Evolutionary conservation across 495 filamentous ascomycete genomes (phyloP).

Genomic region (Aspergillus nanangensis): DNA sequence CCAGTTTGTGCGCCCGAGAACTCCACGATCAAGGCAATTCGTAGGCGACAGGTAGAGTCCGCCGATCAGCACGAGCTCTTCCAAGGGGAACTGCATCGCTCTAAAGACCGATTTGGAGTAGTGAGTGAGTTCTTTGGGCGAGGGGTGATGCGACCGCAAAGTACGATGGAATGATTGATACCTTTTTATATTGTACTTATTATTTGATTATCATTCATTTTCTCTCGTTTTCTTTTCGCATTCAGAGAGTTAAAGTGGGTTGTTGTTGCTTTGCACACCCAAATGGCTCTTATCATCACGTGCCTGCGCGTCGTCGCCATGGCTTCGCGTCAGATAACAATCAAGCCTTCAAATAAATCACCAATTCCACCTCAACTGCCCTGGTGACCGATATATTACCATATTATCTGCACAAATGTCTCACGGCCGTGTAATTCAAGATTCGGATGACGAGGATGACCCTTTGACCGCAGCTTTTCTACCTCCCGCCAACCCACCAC

Average conservation of each 20-base stretch:
- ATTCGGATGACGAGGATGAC: slow-evolving; percentile 49
- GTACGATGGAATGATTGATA: slow-evolving; percentile 31
- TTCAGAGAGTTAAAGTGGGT: too few species aligned
- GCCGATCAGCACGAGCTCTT: slow-evolving; percentile 90
- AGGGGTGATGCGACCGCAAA: slow-evolving; percentile 70
- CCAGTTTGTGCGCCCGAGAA: slow-evolving; percentile 78
- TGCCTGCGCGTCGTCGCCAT: slow-evolving; percentile 22
- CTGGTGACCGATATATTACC: too few species aligned
- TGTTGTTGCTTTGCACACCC: too few species aligned
- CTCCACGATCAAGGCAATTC: slow-evolving; percentile 79
- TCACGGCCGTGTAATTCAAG: slow-evolving; percentile 40
- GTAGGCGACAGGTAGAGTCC: slow-evolving; percentile 80
- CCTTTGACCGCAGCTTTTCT: slow-evolving; percentile 25
- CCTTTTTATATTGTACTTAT: not conserved
- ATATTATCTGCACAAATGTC: slow-evolving; percentile 21
- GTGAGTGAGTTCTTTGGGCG: slow-evolving; percentile 92
- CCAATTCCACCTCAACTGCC: too few species aligned
- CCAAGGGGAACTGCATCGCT: slow-evolving; percentile 69
- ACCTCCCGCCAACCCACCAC: slow-evolving; percentile 14
- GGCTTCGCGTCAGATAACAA: too few species aligned
- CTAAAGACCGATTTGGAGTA: slow-evolving; percentile 79
- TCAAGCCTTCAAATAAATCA: too few species aligned
- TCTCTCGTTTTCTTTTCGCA: too few species aligned
- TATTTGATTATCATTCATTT: not conserved
- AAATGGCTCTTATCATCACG: slow-evolving; percentile 39